Evolutionary conservation across 495 filamentous ascomycete genomes (phyloP).

Genomic region (Xylaria curta): DNA sequence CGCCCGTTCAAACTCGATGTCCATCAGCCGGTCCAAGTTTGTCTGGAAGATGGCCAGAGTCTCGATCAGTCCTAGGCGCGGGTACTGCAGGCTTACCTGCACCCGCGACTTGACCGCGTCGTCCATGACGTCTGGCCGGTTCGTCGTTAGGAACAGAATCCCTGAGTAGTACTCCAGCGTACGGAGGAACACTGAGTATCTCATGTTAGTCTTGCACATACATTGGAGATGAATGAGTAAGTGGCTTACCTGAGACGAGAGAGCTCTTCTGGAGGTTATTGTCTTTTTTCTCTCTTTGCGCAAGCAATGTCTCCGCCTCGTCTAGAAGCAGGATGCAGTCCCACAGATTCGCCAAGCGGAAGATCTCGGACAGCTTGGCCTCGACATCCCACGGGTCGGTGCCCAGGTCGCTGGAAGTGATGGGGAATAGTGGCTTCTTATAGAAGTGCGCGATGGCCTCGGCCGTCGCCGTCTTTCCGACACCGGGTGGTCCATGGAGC

Average conservation of each 20-base stretch:
- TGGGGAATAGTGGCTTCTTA: conserved; percentile 57
- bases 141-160: conserved; percentile 65
- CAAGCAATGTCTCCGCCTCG: conserved; percentile 60
- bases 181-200: conserved; percentile 51
- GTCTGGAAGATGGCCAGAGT: conserved; percentile 39
- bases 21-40: conserved; percentile 38
- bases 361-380: conserved; percentile 52
- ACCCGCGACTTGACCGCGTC: conserved; percentile 47
- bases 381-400: conserved; percentile 47
- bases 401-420: conserved; percentile 64
- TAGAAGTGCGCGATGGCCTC: conserved; percentile 57
- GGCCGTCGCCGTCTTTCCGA: conserved; percentile 68
- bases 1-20: conserved; percentile 32
- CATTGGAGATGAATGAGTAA: not conserved
- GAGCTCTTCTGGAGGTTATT: conserved; percentile 39
- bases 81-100: conserved; percentile 34
- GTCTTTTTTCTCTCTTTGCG: conserved; percentile 50
- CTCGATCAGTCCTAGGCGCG: conserved; percentile 33
- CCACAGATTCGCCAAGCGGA: conserved; percentile 61
- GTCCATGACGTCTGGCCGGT: conserved; percentile 60
- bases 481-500: conserved; percentile 63
- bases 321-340: conserved; percentile 62
- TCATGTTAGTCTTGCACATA: conserved; percentile 7
- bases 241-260: conserved; percentile 23
- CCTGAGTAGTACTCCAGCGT: conserved; percentile 65